Evolutionary conservation across 2,329 filamentous ascomycete genomes (phyloP).

Genomic region (Ophiostoma populinum): DNA sequence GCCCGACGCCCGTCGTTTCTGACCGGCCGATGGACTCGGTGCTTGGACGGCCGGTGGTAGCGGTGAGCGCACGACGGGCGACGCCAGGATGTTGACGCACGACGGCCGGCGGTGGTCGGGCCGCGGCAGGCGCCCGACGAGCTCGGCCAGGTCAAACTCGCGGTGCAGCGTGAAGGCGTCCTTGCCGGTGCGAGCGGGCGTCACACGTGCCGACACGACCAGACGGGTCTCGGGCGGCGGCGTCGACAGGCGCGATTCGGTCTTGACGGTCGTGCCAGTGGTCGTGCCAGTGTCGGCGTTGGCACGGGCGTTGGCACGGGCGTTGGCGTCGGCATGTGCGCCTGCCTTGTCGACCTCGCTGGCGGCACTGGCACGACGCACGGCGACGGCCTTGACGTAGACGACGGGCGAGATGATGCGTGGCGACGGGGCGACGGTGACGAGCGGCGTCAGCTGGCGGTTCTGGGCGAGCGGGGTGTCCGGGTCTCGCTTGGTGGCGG

Average conservation of each 20-base stretch:
- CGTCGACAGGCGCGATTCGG: neutral
- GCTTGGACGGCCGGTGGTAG: conserved; percentile 2
- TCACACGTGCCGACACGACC: conserved; percentile 26
- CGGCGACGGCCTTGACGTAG: conserved; percentile 9
- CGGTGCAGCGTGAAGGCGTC: conserved; percentile 23
- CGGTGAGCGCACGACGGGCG: conserved; percentile 5
- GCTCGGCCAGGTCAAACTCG: conserved; percentile 28
- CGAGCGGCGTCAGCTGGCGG: conserved; percentile 7
- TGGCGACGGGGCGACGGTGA: conserved; percentile 7
- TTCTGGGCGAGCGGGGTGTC: neutral
- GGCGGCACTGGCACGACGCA: neutral
- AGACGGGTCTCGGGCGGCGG: conserved; percentile 12
- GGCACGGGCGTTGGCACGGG: no score
- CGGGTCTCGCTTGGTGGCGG: no score
- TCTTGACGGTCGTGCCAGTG: neutral
- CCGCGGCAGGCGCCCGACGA: conserved; percentile 28
- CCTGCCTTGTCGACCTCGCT: neutral
- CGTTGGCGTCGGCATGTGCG: neutral
- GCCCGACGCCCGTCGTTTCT: conserved; percentile 6
- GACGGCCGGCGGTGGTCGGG: conserved; percentile 9
- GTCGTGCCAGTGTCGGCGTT: neutral
- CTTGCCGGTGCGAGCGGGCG: conserved; percentile 16
- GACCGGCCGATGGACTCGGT: neutral
- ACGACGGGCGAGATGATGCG: conserved; percentile 9
- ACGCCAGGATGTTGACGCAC: conserved; percentile 7